Evolutionary conservation across 495 filamentous ascomycete species (phyloP), one percentile per base, ranked within the genome.

Genomic region (Trichocladium uniseriatum): DNA sequence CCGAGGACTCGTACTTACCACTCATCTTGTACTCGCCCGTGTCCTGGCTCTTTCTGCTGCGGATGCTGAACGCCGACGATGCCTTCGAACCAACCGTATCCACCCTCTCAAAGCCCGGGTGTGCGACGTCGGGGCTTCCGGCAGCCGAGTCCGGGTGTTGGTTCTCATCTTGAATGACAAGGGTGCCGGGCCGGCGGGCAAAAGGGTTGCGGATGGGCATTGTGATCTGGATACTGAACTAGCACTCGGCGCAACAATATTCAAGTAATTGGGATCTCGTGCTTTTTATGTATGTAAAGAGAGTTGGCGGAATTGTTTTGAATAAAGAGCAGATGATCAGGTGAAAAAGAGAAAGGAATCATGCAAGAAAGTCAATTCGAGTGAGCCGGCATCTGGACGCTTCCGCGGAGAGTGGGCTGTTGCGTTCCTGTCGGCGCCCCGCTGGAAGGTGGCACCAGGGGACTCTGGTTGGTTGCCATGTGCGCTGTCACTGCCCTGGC

Each of bases 141-240:
- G 53, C 53, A 29, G 52, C 43, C 13, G 53, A 67, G 38, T 71
- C 74, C 18, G 77, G 69, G 31, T 74, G 69, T 43, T 65, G 58
- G 54, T 74, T 78, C 57, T 84, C 80, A 56, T 78, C 78, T 39
- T 69, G 61, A 49, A 69, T 59, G 20, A 66, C 55, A 51, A 68
- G 55, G 50, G 62, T 62, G 32, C 75, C 77, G 46, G 76, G 61
- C 45, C 78, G 81, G 58, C 79, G 78, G 39, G 72, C 70, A 59
- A 89, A 82, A 16, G 84, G 78, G 64, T 87, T 89, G 54, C 84
- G 82, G 62, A 88, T 84, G n/a, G 82, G 75, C 85, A 89, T 87
- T 35, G 52, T 74, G n/a, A n/a, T n/a, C n/a, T n/a, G n/a, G n/a
- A n/a, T n/a, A n/a, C n/a, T n/a, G n/a, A n/a, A n/a, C n/a, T n/a